Evolutionary conservation across 345 rosid genomes (phyloP), one percentile per base, ranked within the genome.

Genomic region (Carallia pectinifolia): DNA sequence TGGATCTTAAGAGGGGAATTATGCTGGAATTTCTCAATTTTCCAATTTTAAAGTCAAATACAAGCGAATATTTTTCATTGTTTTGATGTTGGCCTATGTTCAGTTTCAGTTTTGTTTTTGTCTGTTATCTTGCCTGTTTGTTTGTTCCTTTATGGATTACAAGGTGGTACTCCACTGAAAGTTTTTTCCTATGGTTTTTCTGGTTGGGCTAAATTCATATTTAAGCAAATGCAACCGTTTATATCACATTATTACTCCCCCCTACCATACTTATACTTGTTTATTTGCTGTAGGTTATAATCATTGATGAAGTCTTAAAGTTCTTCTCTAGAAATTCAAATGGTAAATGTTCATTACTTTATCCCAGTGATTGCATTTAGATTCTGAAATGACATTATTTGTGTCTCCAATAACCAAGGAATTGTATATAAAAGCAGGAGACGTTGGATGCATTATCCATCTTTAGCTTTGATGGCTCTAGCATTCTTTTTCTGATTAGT

Each of bases 231-330:
- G 56, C 53, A 48, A 64, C 50, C 13, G 13, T 38, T 53, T 37
- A 9, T 10, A 27, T 15, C 12, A 10, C 60, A 19, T 56, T 27
- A 56, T 40, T 17, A 5, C 9, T 40, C 58, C 40, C 38, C 65
- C 39, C 27, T 23, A 15, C 5, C 0, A 15, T 31, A 27, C 36
- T 66, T 6, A 70, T 29, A 23, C 38, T 40, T 33, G 58, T 72
- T 56, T 58, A 15, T 30, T n/a, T 52, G 29, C 29, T 79, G 81
- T 74, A 96, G 99, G 99, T 92, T 62, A 86, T 95, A 75, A 81
- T 95, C 61, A 92, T 95, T 54, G 99, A 95, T 63, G 99, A 95
- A 80, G 64, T 95, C 73, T 82, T 95, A 56, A 95, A 95, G 86
- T 89, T 92, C 85, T 82, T 95, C 80, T 92, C 98, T 1, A 92